Percentiles rank a stretch among this genome's conserved stretches.
These are phyloP conservation scores for Lophiotrema nucula DNA, from an alignment of 495 filamentous ascomycete species.

Conservation along the genomic window DNA sequence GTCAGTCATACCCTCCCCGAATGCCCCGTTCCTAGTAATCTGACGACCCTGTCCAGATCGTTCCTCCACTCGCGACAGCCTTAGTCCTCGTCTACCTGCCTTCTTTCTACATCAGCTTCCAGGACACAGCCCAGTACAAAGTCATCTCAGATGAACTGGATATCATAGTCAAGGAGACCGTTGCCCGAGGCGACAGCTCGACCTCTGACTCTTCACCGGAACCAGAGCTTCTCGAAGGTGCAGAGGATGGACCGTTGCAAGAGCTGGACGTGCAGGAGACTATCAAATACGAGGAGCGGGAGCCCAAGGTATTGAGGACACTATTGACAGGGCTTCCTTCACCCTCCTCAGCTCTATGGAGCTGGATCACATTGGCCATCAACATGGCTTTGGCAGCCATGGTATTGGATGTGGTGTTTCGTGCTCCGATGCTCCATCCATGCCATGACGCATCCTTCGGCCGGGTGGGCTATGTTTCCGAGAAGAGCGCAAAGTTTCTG, in stretches of 20 bases:
- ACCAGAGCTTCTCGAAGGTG: conserved; percentile 37
- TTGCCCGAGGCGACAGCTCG: conserved; percentile 34
- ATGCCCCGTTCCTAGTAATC: conserved; percentile 47
- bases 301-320: conserved; percentile 50
- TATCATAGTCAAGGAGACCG: conserved; percentile 56
- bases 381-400: conserved; percentile 67
- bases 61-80: conserved; percentile 64
- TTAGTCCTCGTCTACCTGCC: conserved; percentile 71
- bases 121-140: conserved; percentile 57
- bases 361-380: conserved; percentile 62
- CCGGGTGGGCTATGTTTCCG: conserved; percentile 80
- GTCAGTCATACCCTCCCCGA: conserved; percentile 32
- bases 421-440: conserved; percentile 64
- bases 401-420: conserved; percentile 70
- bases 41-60: conserved; percentile 19
- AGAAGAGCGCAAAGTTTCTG: conserved; percentile 74
- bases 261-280: conserved; percentile 46
- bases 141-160: conserved; percentile 60
- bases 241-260: conserved; percentile 34
- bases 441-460: conserved; percentile 77
- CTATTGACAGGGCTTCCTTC: conserved; percentile 76
- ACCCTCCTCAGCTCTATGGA: conserved; percentile 60
- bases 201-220: conserved; percentile 21
- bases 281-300: conserved; percentile 40
- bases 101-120: conserved; percentile 60